A percentile compares a stretch with the other conserved stretches of the same genome.
Conservation (phyloP, 441 rosid genomes). For the Mallotus repandus region DNA sequence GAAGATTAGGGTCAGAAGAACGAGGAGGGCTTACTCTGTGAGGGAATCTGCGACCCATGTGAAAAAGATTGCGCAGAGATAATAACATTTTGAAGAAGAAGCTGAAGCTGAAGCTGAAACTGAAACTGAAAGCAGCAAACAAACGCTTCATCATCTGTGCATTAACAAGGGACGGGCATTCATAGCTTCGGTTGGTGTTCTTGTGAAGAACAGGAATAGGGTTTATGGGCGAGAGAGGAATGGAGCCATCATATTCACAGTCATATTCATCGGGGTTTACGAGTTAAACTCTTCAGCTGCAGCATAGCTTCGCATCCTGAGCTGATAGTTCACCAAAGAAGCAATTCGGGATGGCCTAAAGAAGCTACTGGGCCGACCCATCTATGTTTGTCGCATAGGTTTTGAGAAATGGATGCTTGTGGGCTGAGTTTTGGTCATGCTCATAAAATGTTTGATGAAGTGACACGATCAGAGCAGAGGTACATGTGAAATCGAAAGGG, state of each 20-base stretch:
- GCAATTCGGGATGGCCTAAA: too few species aligned
- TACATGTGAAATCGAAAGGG: too few species aligned
- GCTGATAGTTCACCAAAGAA: too few species aligned
- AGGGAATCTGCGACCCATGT: conserved; percentile 45
- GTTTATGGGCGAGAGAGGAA: neutral
- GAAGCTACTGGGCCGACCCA: too few species aligned
- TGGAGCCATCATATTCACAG: too few species aligned
- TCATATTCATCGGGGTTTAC: conserved; percentile 4
- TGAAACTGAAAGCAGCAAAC: neutral
- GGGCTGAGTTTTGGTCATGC: too few species aligned
- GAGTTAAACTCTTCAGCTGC: neutral
- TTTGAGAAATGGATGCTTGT: too few species aligned
- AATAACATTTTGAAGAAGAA: conserved; percentile 46
- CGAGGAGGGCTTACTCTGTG: conserved; percentile 41
- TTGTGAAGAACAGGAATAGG: neutral
- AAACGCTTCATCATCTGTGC: conserved; percentile 10
- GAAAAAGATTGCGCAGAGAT: conserved; percentile 47
- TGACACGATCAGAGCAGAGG: too few species aligned
- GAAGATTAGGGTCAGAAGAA: conserved; percentile 19
- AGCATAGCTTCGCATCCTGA: too few species aligned
- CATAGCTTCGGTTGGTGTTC: conserved; percentile 1
- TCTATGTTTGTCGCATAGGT: too few species aligned
- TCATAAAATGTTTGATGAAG: too few species aligned
- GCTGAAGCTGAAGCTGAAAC: neutral
- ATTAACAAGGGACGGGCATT: neutral